Evolutionary conservation across 345 rosid species (phyloP).

Genomic region (Acer saccharum): DNA sequence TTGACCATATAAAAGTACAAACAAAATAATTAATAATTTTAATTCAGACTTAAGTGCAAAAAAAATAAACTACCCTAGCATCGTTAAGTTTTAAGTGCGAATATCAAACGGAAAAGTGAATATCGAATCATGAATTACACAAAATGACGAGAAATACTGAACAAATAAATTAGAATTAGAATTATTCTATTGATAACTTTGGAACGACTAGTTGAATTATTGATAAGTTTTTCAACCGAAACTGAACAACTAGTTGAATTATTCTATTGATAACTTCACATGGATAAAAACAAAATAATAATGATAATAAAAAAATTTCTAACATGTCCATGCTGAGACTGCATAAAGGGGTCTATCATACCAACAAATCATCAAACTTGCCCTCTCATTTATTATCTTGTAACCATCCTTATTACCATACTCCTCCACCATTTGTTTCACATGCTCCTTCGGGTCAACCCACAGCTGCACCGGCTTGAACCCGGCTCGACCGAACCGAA

Average conservation of each 20-base stretch:
- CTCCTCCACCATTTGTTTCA: constrained; percentile 33
- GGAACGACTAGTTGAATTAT: too few species aligned
- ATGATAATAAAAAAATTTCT: background rate
- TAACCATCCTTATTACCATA: constrained; percentile 39
- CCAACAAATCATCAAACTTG: constrained; percentile 60
- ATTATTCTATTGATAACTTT: too few species aligned
- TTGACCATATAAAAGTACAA: too few species aligned
- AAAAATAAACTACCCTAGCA: too few species aligned
- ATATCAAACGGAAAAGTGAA: background rate
- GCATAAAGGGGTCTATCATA: constrained; percentile 56
- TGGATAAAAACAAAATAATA: background rate
- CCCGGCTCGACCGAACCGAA: constrained; percentile 37
- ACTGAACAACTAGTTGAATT: background rate
- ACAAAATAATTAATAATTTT: too few species aligned
- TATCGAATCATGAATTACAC: background rate
- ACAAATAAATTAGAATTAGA: too few species aligned
- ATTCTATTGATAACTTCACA: background rate
- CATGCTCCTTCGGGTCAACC: constrained; percentile 29
- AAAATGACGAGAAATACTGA: too few species aligned
- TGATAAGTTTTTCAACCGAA: background rate
- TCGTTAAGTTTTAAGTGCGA: too few species aligned
- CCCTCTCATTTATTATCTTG: constrained; percentile 39
- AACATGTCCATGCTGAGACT: constrained; percentile 56
- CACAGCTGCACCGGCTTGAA: constrained; percentile 47
- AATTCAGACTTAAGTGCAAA: too few species aligned